Percentiles rank a stretch among this genome's conserved stretches.
phyloP scores from a whole-genome alignment of 169 alveolate species.

The Eimeria praecox region DNA sequence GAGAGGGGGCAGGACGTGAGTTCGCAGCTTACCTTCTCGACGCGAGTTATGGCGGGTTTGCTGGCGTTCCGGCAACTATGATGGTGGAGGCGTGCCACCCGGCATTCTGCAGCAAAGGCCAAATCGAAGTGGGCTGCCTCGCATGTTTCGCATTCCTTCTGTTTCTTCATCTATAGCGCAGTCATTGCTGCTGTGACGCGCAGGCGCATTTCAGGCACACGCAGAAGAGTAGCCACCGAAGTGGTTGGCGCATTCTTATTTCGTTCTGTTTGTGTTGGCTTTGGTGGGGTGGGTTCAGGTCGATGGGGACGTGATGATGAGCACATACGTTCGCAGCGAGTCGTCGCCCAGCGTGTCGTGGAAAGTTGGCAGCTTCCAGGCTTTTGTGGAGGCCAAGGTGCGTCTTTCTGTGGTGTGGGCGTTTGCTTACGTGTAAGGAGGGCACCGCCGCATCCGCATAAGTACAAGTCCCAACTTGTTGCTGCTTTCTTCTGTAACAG shows the following conservation, averaged over 20 bases:
- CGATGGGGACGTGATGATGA: constrained; percentile 61
- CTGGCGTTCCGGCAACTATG: constrained; percentile 98
- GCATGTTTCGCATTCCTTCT: not conserved
- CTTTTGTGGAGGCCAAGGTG: constrained; percentile 83
- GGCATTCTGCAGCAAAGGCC: constrained; percentile 91
- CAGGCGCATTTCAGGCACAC: not conserved
- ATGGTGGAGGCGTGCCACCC: constrained; percentile 98
- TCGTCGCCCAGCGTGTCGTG: constrained; percentile 85
- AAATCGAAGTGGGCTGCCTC: constrained; percentile 49
- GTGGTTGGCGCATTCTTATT: not conserved
- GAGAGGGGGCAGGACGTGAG: constrained; percentile 99
- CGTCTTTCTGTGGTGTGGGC: not conserved
- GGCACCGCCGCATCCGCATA: not conserved
- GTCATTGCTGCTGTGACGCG: not conserved
- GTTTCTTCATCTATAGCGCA: not conserved
- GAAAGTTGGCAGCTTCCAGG: constrained; percentile 95
- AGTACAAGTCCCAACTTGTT: no score
- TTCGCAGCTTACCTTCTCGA: constrained; percentile 99
- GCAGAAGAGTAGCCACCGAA: not conserved
- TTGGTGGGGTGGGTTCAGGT: constrained; percentile 28
- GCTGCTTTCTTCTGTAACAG: constrained; percentile 79
- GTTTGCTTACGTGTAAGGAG: not conserved
- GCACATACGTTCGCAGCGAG: constrained; percentile 60
- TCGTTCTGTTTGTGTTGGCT: not conserved
- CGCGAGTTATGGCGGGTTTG: constrained; percentile 87